Conservation (phyloP, 305 asterid genomes). For the Solanum hybrid region DNA sequence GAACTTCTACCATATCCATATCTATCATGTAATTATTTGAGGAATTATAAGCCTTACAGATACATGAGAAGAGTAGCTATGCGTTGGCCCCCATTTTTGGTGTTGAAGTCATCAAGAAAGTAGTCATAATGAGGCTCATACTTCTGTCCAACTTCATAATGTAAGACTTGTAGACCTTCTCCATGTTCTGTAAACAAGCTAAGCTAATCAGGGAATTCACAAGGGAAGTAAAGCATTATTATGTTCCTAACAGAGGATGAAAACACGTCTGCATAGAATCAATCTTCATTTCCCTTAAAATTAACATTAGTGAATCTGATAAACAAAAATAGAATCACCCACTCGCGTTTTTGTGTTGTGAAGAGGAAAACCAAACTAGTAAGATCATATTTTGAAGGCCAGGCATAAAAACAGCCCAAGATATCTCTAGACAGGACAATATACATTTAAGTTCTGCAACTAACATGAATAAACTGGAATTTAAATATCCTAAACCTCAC, state of each 20-base stretch:
- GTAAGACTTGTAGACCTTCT: slow-evolving; percentile 78
- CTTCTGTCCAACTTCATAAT: slow-evolving; percentile 86
- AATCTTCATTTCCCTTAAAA: neutral
- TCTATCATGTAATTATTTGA: neutral
- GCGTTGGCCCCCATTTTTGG: slow-evolving; percentile 75
- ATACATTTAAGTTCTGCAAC: neutral
- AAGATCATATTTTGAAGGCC: neutral
- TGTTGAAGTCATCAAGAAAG: slow-evolving; percentile 63
- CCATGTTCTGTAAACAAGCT: slow-evolving; percentile 53
- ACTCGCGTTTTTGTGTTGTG: neutral
- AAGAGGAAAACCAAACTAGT: neutral
- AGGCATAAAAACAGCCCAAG: neutral
- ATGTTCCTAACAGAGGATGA: neutral
- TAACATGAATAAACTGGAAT: neutral
- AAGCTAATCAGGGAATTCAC: slow-evolving; percentile 10
- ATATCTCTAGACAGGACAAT: neutral
- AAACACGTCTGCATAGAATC: neutral
- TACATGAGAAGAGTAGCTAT: slow-evolving; percentile 74
- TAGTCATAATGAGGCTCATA: slow-evolving; percentile 85
- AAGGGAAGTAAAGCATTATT: neutral
- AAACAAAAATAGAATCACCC: neutral
- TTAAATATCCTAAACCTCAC: neutral
- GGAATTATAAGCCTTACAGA: slow-evolving; percentile 37
- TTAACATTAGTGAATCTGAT: neutral
- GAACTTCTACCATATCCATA: neutral